phyloP scores from a whole-genome alignment of 805 yeast species.

The Ogataea nonfermentans region DNA sequence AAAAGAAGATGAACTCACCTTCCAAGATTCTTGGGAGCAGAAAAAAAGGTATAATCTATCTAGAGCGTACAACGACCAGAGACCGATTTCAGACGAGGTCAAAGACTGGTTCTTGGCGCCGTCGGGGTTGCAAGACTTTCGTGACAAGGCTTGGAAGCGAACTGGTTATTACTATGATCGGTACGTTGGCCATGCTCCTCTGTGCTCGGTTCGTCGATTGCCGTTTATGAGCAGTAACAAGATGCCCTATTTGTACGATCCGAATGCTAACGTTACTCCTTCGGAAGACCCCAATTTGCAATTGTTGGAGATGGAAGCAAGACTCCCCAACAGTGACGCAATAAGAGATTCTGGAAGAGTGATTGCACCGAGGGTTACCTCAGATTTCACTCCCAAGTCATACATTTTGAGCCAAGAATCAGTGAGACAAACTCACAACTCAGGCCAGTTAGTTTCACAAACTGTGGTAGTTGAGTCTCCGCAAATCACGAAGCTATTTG shows the following conservation, averaged over 20 bases:
- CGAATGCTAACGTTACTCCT: constrained; percentile 1
- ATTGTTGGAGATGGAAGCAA: constrained; percentile 13
- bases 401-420: constrained; percentile 22
- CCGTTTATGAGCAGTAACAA: constrained; percentile 3
- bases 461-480: constrained; percentile 13
- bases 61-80: constrained; percentile 18
- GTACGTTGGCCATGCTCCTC: constrained; percentile 37
- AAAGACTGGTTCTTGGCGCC: constrained; percentile 28
- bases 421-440: constrained; percentile 18
- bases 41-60: constrained; percentile 18
- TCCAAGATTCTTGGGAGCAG: constrained; percentile 23
- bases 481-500: constrained; percentile 15
- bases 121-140: constrained; percentile 14
- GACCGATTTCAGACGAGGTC: constrained; percentile 21
- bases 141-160: constrained; percentile 29
- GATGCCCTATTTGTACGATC: constrained; percentile 14
- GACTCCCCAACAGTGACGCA: constrained; percentile 15
- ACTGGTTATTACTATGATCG: constrained; percentile 41
- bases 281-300: constrained; percentile 8
- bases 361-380: constrained; percentile 12
- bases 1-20: constrained; percentile 21
- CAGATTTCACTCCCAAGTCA: constrained; percentile 21
- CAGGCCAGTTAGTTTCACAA: constrained; percentile 24
- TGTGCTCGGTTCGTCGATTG: constrained; percentile 28
- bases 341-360: constrained; percentile 17